Conservation (phyloP, 768 basidiomycete species). For the Collybia mongolica region DNA sequence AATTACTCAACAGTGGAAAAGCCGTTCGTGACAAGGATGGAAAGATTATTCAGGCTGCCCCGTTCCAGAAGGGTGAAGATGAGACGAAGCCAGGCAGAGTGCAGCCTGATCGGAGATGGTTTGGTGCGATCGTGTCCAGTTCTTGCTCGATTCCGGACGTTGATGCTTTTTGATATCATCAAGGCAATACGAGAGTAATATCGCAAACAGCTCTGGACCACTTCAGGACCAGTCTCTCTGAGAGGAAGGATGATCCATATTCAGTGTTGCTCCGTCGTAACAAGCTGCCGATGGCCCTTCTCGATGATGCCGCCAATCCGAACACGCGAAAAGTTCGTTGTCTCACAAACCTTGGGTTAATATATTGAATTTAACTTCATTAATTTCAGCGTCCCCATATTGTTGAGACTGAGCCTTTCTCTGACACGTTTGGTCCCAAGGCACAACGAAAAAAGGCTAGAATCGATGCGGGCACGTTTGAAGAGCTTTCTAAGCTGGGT, state of each 20-base stretch:
- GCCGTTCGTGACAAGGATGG: constrained; percentile 89
- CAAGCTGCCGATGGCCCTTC: constrained; percentile 94
- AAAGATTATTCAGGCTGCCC: constrained; percentile 90
- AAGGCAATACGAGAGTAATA: constrained; percentile 98
- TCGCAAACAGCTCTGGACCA: constrained; percentile 95
- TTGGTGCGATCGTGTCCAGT: constrained; percentile 58
- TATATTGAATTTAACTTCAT: constrained; percentile 3
- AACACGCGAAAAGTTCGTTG: constrained; percentile 64
- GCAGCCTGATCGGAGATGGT: constrained; percentile 96
- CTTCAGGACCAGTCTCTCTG: constrained; percentile 85
- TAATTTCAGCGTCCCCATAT: constrained; percentile 79
- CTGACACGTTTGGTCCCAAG: constrained; percentile 94
- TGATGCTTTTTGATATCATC: background rate
- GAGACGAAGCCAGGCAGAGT: constrained; percentile 89
- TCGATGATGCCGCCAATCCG: constrained; percentile 87
- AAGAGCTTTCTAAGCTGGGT: constrained; percentile 77
- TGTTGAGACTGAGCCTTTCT: constrained; percentile 93
- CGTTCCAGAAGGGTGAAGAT: constrained; percentile 93
- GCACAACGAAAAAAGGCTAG: constrained; percentile 90
- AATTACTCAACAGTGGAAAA: constrained; percentile 93
- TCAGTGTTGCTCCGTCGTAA: constrained; percentile 91
- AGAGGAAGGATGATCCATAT: constrained; percentile 91
- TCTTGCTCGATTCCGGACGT: too few species aligned
- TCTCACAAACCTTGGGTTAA: background rate
- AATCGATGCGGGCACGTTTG: constrained; percentile 87